Evolutionary conservation across 208 protist genomes (phyloP), one percentile per base, ranked within the genome.

Genomic region (Angomonas desouzai): DNA sequence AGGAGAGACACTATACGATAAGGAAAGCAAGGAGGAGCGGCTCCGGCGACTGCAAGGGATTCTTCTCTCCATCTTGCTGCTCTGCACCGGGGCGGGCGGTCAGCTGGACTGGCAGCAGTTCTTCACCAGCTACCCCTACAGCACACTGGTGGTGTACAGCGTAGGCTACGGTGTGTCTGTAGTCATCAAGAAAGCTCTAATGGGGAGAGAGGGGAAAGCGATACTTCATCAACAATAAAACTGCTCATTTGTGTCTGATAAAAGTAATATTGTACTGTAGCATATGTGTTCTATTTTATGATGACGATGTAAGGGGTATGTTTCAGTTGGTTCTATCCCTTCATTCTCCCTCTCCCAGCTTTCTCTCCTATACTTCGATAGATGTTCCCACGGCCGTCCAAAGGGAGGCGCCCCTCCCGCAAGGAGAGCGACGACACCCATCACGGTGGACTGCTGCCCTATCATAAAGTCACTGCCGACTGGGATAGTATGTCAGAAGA

Each of bases 401-500:
- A 40, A 13, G 13, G 36, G 36, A 13, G 13, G 9, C 36, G 36
- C 6, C 36, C 36, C 36, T 40, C 36, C 36, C 36, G 6, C 36
- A 6, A 13, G 36, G 36, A 13, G 13, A 18, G 36, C 36, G 13
- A 40, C 36, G 36, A n/a, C n/a, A n/a, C n/a, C n/a, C n/a, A n/a
- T n/a, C n/a, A n/a, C n/a, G n/a, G n/a, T n/a, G n/a, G n/a, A n/a
- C n/a, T n/a, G n/a, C n/a, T n/a, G n/a, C n/a, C n/a, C n/a, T 40
- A 40, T 13, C 36, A 57, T 20, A 34, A 57, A 20, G 11, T 11
- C 7, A 57, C 51, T 4, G 25, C 25, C 6, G 27, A 57, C 25
- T 57, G 51, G 51, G 29, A 57, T 34, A 34, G 7, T 32, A 29
- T 57, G 27, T 36, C 51, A 11, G 51, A 57, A 11, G 51, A 57